Evolutionary conservation across 192 early-diverging fungal genomes (phyloP), one percentile per base, ranked within the genome.

Genomic region (Endogone sp.): DNA sequence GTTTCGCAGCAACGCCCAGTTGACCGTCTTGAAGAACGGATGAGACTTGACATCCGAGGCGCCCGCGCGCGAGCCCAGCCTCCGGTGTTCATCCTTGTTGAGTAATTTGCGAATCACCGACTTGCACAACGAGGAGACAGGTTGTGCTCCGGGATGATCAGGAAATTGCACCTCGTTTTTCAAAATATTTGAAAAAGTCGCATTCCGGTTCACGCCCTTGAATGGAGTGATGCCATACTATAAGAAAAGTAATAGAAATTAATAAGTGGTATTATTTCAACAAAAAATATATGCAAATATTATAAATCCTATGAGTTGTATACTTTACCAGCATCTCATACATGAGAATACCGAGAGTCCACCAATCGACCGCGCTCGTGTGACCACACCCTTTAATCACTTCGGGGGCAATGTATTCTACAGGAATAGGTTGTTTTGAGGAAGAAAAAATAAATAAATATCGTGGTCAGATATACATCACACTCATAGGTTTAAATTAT

Each of bases 391-490:
- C 96, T 64, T 91, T 93, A 82, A 99, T 98, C 22, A 99, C 95
- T 77, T 99, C 97, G 49, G 97, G 97, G 23, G 97, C 94, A 89
- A 99, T 97, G 75, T 98, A 98, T 81, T 98, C 97, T 86, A 66
- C 3, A 56, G 8, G 4, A 27, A n/a, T n/a, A 61, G 20, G n/a
- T n/a, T n/a, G n/a, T n/a, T n/a, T n/a, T n/a, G n/a, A n/a, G n/a
- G 31, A 62, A 25, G 3, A 30, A n/a, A 22, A 28, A 62, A 31
- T 44, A 16, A 26, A 61, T 13, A 23, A 13, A 2, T 4, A n/a
- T n/a, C n/a, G n/a, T n/a, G 6, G 29, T 10, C 6, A 27, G 22
- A 28, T n/a, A 20, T 21, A 28, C 23, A 55, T 8, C 22, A 30
- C n/a, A 62, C 30, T 21, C 25, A n/a, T n/a, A n/a, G n/a, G n/a